These are phyloP conservation scores for Cercospora berteroae DNA, from an alignment of 2,329 filamentous ascomycete genomes.

Conservation along the genomic window DNA sequence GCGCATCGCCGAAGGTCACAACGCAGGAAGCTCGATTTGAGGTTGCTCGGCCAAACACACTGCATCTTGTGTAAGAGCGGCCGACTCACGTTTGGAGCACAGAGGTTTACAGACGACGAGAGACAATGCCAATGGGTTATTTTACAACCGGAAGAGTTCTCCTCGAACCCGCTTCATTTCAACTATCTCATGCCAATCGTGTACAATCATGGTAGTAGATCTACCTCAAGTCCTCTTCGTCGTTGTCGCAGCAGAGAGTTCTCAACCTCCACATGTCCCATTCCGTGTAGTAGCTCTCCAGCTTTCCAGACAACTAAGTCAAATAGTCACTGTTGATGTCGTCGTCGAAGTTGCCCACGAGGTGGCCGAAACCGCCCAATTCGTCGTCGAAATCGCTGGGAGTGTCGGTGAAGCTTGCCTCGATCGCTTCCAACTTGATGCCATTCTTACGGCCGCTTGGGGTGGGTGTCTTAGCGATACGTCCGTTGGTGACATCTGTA, in stretches of 20 bases:
- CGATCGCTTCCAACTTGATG: conserved; percentile 31
- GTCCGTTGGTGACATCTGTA: conserved; percentile 29
- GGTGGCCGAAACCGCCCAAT: conserved; percentile 1
- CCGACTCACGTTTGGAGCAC: background rate
- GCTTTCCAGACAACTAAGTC: background rate
- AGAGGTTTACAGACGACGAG: background rate
- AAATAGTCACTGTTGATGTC: conserved; percentile 3
- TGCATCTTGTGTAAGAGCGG: background rate
- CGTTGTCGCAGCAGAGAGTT: background rate
- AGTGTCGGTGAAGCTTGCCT: background rate
- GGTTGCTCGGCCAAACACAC: background rate
- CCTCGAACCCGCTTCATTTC: background rate
- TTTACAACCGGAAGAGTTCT: background rate
- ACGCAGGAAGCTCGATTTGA: background rate
- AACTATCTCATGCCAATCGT: background rate
- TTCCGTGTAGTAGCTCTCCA: no score
- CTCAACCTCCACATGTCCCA: background rate
- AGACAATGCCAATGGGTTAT: background rate
- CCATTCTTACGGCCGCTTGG: conserved; percentile 23
- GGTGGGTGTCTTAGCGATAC: conserved; percentile 29
- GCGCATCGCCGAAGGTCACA: background rate
- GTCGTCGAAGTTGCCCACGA: conserved; percentile 2
- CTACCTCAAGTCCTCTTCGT: background rate
- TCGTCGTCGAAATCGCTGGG: conserved; percentile 11
- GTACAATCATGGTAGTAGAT: background rate